Evolutionary conservation across 192 early-diverging fungal species (phyloP), one percentile per base, ranked within the genome.

Genomic region (Rhizoclosmatium globosum): DNA sequence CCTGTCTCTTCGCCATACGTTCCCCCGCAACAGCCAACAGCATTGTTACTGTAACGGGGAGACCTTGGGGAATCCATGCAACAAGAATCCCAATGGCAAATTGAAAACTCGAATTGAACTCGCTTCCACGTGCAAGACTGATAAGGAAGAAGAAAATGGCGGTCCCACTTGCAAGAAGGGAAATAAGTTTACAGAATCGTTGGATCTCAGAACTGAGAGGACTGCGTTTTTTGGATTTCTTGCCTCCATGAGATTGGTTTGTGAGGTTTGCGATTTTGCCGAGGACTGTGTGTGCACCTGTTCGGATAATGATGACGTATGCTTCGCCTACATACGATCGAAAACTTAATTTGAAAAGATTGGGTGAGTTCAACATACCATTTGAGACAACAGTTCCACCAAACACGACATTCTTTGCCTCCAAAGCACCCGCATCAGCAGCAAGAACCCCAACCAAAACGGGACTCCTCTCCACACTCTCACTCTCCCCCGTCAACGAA

Each of bases 1-100:
- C 86, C 1, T 83, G 82, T 38, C 85, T 76, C 23, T 88, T 81
- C 7, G 87, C 81, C 87, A 91, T 89, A 19, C 89, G 66, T 70
- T 81, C 64, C 3, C n/a, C 86, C 3, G 87, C 79, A 2, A 91
- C 84, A 2, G 85, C 82, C 61, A 91, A 76, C 13, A 91, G 81
- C 84, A 89, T 84, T n/a, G 85, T 89, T 11, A 89, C 86, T 2
- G 89, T 89, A 17, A 86, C 78, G 0, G 89, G 87, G 21, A 91
- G 79, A 0, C 89, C 89, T 77, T 91, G 88, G 3, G 89, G 89
- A n/a, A 91, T 79, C 85, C 85, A 91, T 1, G 87, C 87, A 46
- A 89, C 80, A 1, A 91, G 68, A n/a, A 87, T 88, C 13, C 89
- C 89, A 11, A 91, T 91, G 11, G 83, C 88, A 74, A 91, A 91